Percentiles rank a stretch among this genome's conserved stretches.
Evolutionary conservation across 768 basidiomycete genomes (phyloP).

Genomic region (Mycena filopes): DNA sequence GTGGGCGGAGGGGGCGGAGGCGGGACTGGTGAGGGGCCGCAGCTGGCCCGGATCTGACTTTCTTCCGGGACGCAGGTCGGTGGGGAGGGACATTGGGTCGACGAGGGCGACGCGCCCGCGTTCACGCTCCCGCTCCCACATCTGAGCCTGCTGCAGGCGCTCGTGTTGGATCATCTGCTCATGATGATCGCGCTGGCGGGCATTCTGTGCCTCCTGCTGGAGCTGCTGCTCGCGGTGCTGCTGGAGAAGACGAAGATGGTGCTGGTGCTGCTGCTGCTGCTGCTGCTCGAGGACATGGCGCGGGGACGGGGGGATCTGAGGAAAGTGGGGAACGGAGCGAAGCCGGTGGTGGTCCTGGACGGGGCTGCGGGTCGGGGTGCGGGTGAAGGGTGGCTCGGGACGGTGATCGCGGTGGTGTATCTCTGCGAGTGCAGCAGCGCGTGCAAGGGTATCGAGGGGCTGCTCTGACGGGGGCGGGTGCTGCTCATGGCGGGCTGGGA

Average conservation of each 20-base stretch:
- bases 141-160: conserved; percentile 36
- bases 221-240: conserved; percentile 37
- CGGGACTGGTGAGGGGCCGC: conserved; percentile 25
- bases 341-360: conserved; percentile 29
- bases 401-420: conserved; percentile 38
- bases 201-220: conserved; percentile 37
- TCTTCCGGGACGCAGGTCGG: conserved; percentile 28
- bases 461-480: conserved; percentile 27
- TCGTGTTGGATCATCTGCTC: conserved; percentile 39
- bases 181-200: conserved; percentile 31
- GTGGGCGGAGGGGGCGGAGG: conserved; percentile 23
- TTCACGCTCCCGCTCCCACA: conserved; percentile 18
- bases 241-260: conserved; percentile 34
- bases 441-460: conserved; percentile 34
- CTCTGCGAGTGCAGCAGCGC: conserved; percentile 34
- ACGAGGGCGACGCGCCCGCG: conserved; percentile 7
- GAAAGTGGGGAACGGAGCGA: conserved; percentile 1
- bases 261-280: conserved; percentile 35
- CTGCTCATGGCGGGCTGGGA: conserved; percentile 17
- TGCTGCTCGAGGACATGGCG: conserved; percentile 27
- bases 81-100: conserved; percentile 8
- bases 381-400: conserved; percentile 21
- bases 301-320: conserved; percentile 2
- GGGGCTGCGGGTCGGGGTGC: conserved; percentile 15
- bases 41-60: conserved; percentile 37